Conservation (phyloP, 2,329 filamentous ascomycete genomes). For the Ophiosphaerella herpotricha region DNA sequence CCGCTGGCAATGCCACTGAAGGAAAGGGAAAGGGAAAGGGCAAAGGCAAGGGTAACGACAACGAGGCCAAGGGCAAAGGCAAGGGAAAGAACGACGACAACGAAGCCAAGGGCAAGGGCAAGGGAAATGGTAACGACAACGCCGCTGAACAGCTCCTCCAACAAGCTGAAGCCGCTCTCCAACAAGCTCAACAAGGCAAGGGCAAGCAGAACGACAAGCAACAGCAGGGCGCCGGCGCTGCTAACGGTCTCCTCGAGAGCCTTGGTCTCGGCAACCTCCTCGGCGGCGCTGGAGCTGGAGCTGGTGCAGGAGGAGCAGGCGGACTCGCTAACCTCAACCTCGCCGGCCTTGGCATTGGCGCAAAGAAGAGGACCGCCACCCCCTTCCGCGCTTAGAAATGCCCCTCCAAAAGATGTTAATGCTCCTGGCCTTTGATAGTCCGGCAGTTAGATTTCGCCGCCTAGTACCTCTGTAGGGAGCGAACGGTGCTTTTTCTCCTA, state of each 20-base stretch:
- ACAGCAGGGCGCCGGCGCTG: constrained; percentile 9
- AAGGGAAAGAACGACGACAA: constrained; percentile 10
- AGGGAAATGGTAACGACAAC: constrained; percentile 1
- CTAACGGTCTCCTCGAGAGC: constrained; percentile 3
- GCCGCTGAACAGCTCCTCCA: constrained; percentile 2
- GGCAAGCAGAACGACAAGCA: constrained; percentile 5
- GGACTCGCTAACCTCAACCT: background rate
- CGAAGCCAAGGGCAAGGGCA: constrained; percentile 2
- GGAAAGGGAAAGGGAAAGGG: constrained; percentile 14
- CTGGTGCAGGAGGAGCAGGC: background rate
- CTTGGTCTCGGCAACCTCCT: constrained; percentile 8
- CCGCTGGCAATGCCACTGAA: constrained; percentile 12
- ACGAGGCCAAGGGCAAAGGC: constrained; percentile 5
- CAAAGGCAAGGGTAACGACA: constrained; percentile 12
- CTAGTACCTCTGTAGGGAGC: background rate
- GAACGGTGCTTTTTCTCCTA: background rate
- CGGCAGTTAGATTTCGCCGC: background rate
- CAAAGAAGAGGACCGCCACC: constrained; percentile 10
- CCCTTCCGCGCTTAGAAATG: constrained; percentile 15
- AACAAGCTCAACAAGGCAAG: background rate
- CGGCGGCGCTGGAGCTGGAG: constrained; percentile 1
- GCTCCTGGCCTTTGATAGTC: constrained; percentile 2
- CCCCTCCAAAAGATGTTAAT: background rate
- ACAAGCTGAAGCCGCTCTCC: constrained; percentile 10
- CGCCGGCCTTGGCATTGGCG: constrained; percentile 7